Evolutionary conservation across 2,329 filamentous ascomycete genomes (phyloP).

Genomic region (Exophiala sp.): DNA sequence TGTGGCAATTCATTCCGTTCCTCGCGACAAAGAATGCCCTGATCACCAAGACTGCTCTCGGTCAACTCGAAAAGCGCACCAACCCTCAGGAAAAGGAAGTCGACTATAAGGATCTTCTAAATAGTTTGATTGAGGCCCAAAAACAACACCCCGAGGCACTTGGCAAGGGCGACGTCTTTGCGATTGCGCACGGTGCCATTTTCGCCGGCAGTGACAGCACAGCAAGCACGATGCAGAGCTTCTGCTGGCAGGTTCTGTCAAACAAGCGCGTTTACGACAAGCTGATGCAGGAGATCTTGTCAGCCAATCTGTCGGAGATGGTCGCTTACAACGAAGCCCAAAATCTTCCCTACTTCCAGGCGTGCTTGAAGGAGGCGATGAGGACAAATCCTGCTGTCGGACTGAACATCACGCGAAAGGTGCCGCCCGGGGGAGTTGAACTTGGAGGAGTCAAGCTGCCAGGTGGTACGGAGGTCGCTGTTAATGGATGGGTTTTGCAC

Average conservation of each 20-base stretch:
- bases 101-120: constrained; percentile 50
- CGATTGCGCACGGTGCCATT: constrained; percentile 54
- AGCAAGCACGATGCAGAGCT: constrained; percentile 57
- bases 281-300: constrained; percentile 42
- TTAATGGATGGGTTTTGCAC: constrained; percentile 42
- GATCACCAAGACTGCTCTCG: constrained; percentile 47
- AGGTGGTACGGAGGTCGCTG: constrained; percentile 18
- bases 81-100: constrained; percentile 35
- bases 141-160: constrained; percentile 50
- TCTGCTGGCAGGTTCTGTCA: constrained; percentile 51
- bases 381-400: constrained; percentile 28
- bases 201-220: constrained; percentile 57
- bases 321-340: constrained; percentile 25
- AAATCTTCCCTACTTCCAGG: constrained; percentile 25
- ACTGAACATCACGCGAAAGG: constrained; percentile 30
- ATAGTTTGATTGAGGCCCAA: constrained; percentile 52
- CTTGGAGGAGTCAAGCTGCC: constrained; percentile 23
- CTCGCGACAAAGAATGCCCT: constrained; percentile 46
- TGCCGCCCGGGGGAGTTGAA: constrained; percentile 24
- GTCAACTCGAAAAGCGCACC: constrained; percentile 46
- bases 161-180: constrained; percentile 53
- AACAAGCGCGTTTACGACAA: constrained; percentile 46
- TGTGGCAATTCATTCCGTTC: constrained; percentile 45
- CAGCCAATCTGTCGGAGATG: constrained; percentile 23
- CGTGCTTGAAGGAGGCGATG: constrained; percentile 29